Evolutionary conservation across 768 basidiomycete genomes (phyloP).

Genomic region (Lentinula boryana): DNA sequence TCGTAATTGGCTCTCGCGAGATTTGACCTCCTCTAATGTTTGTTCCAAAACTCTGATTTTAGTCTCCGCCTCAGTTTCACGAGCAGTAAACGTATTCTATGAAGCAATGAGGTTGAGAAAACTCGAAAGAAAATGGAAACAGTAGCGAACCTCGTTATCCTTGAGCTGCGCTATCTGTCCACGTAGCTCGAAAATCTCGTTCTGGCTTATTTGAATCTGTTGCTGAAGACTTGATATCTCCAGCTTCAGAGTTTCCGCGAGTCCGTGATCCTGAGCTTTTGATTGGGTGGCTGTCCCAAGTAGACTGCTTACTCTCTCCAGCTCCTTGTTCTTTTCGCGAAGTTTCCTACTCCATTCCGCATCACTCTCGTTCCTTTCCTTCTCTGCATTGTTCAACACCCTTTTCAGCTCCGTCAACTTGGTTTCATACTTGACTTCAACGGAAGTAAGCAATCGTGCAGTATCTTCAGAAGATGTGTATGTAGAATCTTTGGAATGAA

Average conservation of each 20-base stretch:
- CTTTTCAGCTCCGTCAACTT: constrained; percentile 67
- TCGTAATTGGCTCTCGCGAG: constrained; percentile 64
- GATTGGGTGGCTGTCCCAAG: constrained; percentile 54
- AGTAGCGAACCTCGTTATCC: constrained; percentile 56
- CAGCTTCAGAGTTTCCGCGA: constrained; percentile 41
- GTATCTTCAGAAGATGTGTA: constrained; percentile 57
- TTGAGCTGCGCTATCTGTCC: constrained; percentile 39
- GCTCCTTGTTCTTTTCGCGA: constrained; percentile 68
- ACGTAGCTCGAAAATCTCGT: constrained; percentile 51
- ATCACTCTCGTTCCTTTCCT: constrained; percentile 82
- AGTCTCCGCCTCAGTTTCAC: constrained; percentile 39
- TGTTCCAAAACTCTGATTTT: constrained; percentile 53
- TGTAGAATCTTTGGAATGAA: constrained; percentile 30
- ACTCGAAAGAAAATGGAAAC: not conserved
- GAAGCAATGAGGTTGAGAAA: not conserved
- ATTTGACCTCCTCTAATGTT: constrained; percentile 67
- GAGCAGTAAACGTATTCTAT: constrained; percentile 29
- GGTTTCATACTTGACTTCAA: constrained; percentile 72
- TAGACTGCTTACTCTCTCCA: constrained; percentile 61
- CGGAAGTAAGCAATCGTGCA: constrained; percentile 64
- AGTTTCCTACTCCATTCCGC: constrained; percentile 87
- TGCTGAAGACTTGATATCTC: constrained; percentile 50
- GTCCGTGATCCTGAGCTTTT: constrained; percentile 53
- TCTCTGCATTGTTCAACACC: constrained; percentile 60
- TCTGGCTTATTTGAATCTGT: constrained; percentile 41